Conservation (phyloP, 208 protist genomes). For the Phytomonas francai region DNA sequence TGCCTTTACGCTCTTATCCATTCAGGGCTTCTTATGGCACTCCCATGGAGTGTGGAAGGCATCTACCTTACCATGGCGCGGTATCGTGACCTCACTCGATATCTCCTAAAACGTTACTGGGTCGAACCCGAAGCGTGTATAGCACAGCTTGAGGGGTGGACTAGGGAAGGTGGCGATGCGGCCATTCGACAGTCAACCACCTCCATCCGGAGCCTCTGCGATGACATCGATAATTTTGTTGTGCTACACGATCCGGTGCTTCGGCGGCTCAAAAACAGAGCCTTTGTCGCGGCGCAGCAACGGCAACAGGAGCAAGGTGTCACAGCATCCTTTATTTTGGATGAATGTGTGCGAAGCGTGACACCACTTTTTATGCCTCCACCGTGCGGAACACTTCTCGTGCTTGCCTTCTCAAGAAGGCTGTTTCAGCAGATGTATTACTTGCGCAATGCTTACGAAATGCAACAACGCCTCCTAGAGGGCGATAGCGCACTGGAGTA, state of each 20-base stretch:
- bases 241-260: slow-evolving; percentile 8
- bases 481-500: slow-evolving; percentile 27
- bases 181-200: not conserved
- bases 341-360: slow-evolving; percentile 19
- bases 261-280: slow-evolving; percentile 9
- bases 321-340: slow-evolving; percentile 6
- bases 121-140: not conserved
- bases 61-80: slow-evolving; percentile 28
- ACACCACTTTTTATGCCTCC: slow-evolving; percentile 17
- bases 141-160: slow-evolving; percentile 9
- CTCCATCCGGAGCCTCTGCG: slow-evolving; percentile 1
- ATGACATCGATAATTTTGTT: slow-evolving; percentile 3
- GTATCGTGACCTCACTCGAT: slow-evolving; percentile 15
- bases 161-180: slow-evolving; percentile 7
- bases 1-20: not conserved
- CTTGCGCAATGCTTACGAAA: slow-evolving; percentile 43
- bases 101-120: not conserved
- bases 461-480: slow-evolving; percentile 32
- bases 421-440: slow-evolving; percentile 27
- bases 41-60: slow-evolving; percentile 32
- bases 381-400: slow-evolving; percentile 44
- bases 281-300: not conserved
- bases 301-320: not conserved
- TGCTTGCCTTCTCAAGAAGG: slow-evolving; percentile 48
- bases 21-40: slow-evolving; percentile 13